Base-by-base conservation (phyloP, 129 eudicot genomes). In the Artemisia annua region DNA sequence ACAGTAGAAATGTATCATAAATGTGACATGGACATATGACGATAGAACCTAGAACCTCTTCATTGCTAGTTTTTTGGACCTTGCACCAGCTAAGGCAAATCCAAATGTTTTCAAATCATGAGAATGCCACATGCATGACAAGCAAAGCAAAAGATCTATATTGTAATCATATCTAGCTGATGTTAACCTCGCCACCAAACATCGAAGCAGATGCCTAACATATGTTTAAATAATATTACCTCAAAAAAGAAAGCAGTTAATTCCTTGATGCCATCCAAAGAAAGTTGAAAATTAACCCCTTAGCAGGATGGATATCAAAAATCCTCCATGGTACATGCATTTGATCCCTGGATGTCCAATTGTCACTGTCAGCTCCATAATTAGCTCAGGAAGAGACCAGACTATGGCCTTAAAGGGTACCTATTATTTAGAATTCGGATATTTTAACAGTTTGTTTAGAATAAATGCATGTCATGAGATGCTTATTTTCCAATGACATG, bases 401-500 rank as follows among this genome's bases (percentile, higher is more conserved):
- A 50, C 15, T 48, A 77, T 72, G 82, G 79, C 74, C 66, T 48
- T 59, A 64, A 61, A 49, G 71, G 72, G 59, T 14, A 55, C 48
- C 64, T 51, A 58, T 50, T 19, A 48, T 72, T 39, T 49, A 66
- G 52, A 39, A 62, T 53, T 18, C 69, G 68, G 24, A 39, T 30
- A 17, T 69, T 18, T 53, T 16, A 66, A 32, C 55, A 64, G 58
- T 75, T 62, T 56, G 44, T 63, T n/a, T 16, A 56, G 49, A 71
- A 52, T 63, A 63, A 75, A 72, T 57, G 63, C 63, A 44, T 69
- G 78, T 57, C 78, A 75, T 75, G 85, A 60, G 73, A 83, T 73
- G 75, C 68, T 58, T 28, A 46, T 48, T 64, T 59, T 66, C 56
- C 58, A 62, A 50, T 73, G 79, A 72, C 53, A 79, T 73, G 75